A percentile compares a stretch with the other conserved stretches of the same genome.
Conservation (phyloP, 192 early-diverging fungal species). For the Piromyces sp. region DNA sequence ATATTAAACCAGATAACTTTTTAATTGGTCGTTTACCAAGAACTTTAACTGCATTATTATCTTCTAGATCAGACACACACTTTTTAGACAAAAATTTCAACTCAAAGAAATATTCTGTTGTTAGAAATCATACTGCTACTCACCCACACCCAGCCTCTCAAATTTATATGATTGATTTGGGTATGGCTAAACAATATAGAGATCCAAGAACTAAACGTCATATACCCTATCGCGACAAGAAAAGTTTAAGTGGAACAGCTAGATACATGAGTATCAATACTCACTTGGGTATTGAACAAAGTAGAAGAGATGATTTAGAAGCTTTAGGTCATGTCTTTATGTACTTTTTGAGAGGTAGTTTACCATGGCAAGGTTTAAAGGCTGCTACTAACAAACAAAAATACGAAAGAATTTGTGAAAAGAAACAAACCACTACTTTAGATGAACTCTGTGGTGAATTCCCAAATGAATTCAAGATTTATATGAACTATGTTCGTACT, state of each 20-base stretch:
- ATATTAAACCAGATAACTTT: conserved; percentile 99
- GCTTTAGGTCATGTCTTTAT: conserved; percentile 96
- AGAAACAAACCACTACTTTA: conserved; percentile 83
- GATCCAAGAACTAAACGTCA: conserved; percentile 92
- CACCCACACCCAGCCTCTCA: conserved; percentile 32
- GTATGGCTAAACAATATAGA: conserved; percentile 95
- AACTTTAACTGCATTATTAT: not conserved
- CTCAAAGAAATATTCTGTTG: conserved; percentile 8
- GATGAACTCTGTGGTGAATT: conserved; percentile 79
- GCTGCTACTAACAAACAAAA: conserved; percentile 98
- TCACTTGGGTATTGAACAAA: conserved; percentile 87
- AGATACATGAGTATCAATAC: conserved; percentile 98
- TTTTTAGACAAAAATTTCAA: not conserved
- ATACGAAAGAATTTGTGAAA: conserved; percentile 97
- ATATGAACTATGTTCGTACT: conserved; percentile 76
- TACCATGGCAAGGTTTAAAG: conserved; percentile 97
- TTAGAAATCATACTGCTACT: conserved; percentile 32
- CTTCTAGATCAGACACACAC: not conserved
- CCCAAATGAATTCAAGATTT: conserved; percentile 82
- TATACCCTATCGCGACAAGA: conserved; percentile 93
- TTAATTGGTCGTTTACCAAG: conserved; percentile 60
- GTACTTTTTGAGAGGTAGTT: conserved; percentile 84
- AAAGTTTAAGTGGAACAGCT: conserved; percentile 84
- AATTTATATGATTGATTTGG: conserved; percentile 93
- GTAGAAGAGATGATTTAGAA: conserved; percentile 89